Evolutionary conservation across 108 stramenopile species (phyloP).

Genomic region (Hondaea fermentalgiana): DNA sequence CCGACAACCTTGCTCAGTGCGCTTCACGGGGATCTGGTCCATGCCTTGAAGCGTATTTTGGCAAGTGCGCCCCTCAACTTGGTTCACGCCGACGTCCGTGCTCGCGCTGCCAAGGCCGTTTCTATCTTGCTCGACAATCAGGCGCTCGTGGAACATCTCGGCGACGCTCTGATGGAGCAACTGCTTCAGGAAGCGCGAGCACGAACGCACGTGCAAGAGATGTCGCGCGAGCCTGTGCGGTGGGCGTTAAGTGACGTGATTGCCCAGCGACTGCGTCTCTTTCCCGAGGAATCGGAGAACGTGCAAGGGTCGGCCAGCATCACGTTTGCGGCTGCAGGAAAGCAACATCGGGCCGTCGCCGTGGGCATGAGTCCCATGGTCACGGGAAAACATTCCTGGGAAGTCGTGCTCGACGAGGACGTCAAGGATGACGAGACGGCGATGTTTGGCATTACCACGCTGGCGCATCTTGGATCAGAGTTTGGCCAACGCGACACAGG

Average conservation of each 20-base stretch:
- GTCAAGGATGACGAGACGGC: background rate
- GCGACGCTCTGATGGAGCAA: background rate
- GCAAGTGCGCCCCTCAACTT: background rate
- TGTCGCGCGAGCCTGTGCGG: background rate
- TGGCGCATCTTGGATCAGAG: background rate
- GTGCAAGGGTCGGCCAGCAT: background rate
- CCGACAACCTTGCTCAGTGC: background rate
- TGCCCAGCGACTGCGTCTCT: background rate
- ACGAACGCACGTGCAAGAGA: background rate
- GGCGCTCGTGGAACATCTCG: background rate
- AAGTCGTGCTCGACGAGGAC: background rate
- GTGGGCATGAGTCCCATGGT: background rate
- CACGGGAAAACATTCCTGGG: background rate
- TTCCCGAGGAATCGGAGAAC: background rate
- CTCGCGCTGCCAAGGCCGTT: background rate
- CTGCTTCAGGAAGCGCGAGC: background rate
- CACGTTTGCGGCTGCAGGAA: background rate
- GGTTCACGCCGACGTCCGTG: background rate
- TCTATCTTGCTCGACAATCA: background rate
- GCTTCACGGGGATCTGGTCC: background rate
- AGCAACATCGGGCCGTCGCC: background rate
- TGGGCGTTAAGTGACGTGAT: background rate
- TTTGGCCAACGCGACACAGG: background rate
- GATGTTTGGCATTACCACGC: background rate
- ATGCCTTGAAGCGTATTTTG: background rate